phyloP scores from a whole-genome alignment of 331 rosid species.

The Rosa hybrid region DNA sequence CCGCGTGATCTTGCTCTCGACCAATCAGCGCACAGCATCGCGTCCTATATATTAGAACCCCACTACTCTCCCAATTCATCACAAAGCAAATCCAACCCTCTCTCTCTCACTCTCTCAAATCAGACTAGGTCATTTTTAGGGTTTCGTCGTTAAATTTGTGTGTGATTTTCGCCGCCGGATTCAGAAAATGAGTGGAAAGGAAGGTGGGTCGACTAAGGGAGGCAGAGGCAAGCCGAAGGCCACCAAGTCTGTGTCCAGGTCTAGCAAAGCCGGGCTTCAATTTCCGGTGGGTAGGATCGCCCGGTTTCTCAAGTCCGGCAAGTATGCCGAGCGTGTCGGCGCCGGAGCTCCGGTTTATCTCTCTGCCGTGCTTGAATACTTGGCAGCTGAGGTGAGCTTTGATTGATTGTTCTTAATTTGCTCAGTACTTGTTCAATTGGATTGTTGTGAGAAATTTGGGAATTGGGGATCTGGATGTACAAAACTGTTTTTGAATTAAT shows the following conservation, averaged over 20 bases:
- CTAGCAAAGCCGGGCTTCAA: constrained; percentile 81
- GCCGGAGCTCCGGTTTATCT: constrained; percentile 98
- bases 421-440: background rate
- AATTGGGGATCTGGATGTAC: background rate
- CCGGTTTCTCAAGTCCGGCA: constrained; percentile 83
- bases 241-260: constrained; percentile 74
- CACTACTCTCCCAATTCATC: accelerated
- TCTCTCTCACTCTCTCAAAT: background rate
- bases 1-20: constrained; percentile 18
- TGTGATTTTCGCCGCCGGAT: background rate
- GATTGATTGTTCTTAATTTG: background rate
- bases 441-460: background rate
- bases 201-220: constrained; percentile 70
- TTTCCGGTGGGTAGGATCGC: constrained; percentile 97
- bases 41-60: constrained; percentile 35
- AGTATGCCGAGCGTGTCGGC: constrained; percentile 96
- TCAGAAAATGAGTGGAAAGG: constrained; percentile 69
- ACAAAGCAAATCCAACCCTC: accelerated
- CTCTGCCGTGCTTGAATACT: constrained; percentile 92
- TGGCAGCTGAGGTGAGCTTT: constrained; percentile 82
- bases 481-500: background rate
- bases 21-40: constrained; percentile 41
- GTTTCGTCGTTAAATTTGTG: constrained; percentile 13
- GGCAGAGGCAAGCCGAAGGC: constrained; percentile 96
- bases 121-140: constrained; percentile 24